Conservation (phyloP, 768 basidiomycete species). For the Mrakia hoshinonis region DNA sequence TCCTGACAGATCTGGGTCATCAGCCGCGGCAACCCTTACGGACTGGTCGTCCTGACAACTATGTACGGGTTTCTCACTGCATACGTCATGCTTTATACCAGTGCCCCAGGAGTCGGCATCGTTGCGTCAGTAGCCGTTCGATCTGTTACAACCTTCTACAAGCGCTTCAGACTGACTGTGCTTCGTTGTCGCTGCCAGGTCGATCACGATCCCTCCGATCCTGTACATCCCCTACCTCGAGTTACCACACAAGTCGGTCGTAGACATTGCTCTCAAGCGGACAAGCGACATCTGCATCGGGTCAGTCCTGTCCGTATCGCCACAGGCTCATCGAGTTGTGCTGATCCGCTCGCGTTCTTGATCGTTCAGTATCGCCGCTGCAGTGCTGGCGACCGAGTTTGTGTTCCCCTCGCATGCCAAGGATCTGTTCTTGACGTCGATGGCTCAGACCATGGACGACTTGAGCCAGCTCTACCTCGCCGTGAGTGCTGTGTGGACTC, state of each 20-base stretch:
- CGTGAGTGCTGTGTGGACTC: neutral
- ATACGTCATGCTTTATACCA: constrained; percentile 37
- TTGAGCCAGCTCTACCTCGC: constrained; percentile 25
- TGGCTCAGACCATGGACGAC: constrained; percentile 20
- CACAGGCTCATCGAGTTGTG: too few relatives aligned
- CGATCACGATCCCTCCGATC: constrained; percentile 41
- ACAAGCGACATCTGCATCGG: constrained; percentile 22
- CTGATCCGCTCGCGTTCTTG: neutral
- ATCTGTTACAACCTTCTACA: constrained; percentile 8
- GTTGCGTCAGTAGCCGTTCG: constrained; percentile 22
- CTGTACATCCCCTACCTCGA: constrained; percentile 39
- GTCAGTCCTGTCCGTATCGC: too few relatives aligned
- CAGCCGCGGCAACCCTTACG: constrained; percentile 37
- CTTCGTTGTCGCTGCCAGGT: constrained; percentile 35
- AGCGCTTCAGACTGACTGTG: neutral
- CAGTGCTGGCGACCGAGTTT: constrained; percentile 37
- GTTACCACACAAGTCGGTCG: constrained; percentile 30
- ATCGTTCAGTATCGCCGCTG: constrained; percentile 36
- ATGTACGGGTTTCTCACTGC: constrained; percentile 35
- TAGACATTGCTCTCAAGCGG: constrained; percentile 33
- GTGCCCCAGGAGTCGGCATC: constrained; percentile 24
- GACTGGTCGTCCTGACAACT: constrained; percentile 37
- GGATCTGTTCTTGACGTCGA: constrained; percentile 12
- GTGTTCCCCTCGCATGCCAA: constrained; percentile 35
- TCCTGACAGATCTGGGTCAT: constrained; percentile 35